Base-by-base conservation (phyloP, 306 rosid genomes). In the Carpinus fangiana region DNA sequence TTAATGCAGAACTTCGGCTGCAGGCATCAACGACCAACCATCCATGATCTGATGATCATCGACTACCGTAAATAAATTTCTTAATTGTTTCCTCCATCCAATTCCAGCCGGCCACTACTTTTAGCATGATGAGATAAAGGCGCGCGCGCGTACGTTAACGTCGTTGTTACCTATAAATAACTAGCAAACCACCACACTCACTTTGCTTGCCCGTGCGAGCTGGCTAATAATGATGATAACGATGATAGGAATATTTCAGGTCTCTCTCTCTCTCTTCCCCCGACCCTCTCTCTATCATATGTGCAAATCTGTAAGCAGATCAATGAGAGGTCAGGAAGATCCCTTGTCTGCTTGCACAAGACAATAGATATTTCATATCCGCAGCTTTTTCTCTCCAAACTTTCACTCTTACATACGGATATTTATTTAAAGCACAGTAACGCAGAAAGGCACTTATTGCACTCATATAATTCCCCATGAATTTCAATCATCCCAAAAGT, bases 311-410 rank as follows among this genome's bases (percentile, higher is more conserved):
- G 72, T 21, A 53, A 66, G 54, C 50, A 43, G n/a, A 69, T 62
- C 69, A 74, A 46, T 46, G 51, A 36, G 65, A 53, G 17, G 57
- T 46, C 61, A 48, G 48, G 70, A 68, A 77, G 76, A 75, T 81
- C 76, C 84, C 73, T 75, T 81, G 79, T 75, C 84, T 50, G 72
- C 80, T 59, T 62, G 21, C 80, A 80, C 66, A 80, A 47, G 76
- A 48, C 84, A 60, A 80, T 38, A 68, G 72, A 56, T 47, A 67
- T 43, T 59, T 74, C 83, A 65, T 54, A 64, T 64, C 41, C 47
- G 76, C 70, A 57, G 68, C 60, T 73, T 62, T 31, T 8, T 48
- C 18, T 67, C 75, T 52, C 83, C 75, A 66, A 46, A 61, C 70
- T 67, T 71, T 67, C 79, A 31, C 21, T 80, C 79, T 74, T 59